Conservation (phyloP, 2,329 filamentous ascomycete species). For the Fusarium pilosicola region DNA sequence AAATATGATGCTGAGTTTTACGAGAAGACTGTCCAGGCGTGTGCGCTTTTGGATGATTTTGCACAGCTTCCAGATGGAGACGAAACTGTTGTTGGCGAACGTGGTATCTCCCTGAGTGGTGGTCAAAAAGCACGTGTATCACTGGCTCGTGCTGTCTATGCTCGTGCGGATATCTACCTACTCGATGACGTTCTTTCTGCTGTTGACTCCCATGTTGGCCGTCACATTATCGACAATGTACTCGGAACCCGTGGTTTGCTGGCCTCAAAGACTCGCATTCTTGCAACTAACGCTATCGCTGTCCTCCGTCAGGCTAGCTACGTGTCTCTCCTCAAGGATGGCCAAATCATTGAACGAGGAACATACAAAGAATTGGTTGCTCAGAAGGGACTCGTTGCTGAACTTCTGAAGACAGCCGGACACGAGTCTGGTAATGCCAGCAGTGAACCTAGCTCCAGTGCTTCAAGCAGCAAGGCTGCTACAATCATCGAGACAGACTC, state of each 20-base stretch:
- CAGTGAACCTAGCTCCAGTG: constrained; percentile 57
- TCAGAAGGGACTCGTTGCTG: constrained; percentile 90
- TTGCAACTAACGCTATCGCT: constrained; percentile 95
- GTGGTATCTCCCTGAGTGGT: constrained; percentile 94
- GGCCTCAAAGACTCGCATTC: constrained; percentile 84
- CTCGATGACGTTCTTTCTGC: constrained; percentile 95
- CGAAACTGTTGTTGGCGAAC: constrained; percentile 94
- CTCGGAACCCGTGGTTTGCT: constrained; percentile 87
- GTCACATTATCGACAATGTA: constrained; percentile 94
- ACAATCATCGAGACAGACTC: constrained; percentile 64
- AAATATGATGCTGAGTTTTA: constrained; percentile 95
- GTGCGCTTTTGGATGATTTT: constrained; percentile 91
- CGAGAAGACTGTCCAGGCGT: constrained; percentile 90
- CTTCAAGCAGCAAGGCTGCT: constrained; percentile 62
- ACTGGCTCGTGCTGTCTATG: constrained; percentile 92
- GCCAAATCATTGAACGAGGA: constrained; percentile 84
- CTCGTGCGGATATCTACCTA: constrained; percentile 94
- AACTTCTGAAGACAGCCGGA: constrained; percentile 81
- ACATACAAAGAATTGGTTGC: constrained; percentile 92
- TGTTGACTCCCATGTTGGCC: constrained; percentile 97
- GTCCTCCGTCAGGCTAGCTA: constrained; percentile 90
- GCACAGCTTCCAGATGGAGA: constrained; percentile 93
- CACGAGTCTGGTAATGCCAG: constrained; percentile 60
- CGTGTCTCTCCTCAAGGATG: constrained; percentile 85
- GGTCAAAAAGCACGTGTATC: constrained; percentile 96